Evolutionary conservation across 441 rosid species (phyloP), one percentile per base, ranked within the genome.

Genomic region (Arabidopsis lyrata): DNA sequence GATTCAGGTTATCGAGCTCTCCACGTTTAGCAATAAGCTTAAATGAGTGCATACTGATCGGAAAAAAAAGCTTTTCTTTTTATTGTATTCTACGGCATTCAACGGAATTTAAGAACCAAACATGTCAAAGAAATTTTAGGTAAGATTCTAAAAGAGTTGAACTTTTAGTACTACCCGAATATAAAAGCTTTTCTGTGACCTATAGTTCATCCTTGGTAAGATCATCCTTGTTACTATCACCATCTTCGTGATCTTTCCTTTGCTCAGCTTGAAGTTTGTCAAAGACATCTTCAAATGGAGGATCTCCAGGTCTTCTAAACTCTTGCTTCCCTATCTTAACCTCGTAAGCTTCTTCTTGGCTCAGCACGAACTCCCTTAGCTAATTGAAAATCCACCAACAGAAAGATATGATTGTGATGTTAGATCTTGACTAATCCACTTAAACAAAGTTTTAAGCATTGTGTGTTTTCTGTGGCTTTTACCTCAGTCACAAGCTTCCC

Each of bases 271-370:
- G 71, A 39, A 84, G 88, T 72, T 73, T 81, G 70, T 82, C 84
- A 5, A 86, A 4, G 1, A 91, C 86, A 70, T 80, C 76, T 16
- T 91, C 98, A n/a, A 88, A 67, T 0, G 97, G 91, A 68, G 92
- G 96, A 81, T 92, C 97, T 57, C 96, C 99, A 0, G 89, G 83
- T 79, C 95, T 83, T 35, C 97, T 81, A 55, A 81, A 95, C 58
- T 73, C 78, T 72, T 83, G 86, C 61, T 92, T 95, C 42, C 92
- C 97, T 2, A 90, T 84, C 88, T 90, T 92, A 48, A 92, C 73
- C 83, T 95, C 98, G 58, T 92, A 88, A 31, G 95, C 95, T 29
- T 95, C 98, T n/a, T 77, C 84, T 54, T 92, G 92, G 9, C 73
- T 85, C 77, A 92, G 74, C 36, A 95, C 68, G 59, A 87, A 95